phyloP scores from a whole-genome alignment of 2,329 filamentous ascomycete genomes.

The Amphichorda felina region DNA sequence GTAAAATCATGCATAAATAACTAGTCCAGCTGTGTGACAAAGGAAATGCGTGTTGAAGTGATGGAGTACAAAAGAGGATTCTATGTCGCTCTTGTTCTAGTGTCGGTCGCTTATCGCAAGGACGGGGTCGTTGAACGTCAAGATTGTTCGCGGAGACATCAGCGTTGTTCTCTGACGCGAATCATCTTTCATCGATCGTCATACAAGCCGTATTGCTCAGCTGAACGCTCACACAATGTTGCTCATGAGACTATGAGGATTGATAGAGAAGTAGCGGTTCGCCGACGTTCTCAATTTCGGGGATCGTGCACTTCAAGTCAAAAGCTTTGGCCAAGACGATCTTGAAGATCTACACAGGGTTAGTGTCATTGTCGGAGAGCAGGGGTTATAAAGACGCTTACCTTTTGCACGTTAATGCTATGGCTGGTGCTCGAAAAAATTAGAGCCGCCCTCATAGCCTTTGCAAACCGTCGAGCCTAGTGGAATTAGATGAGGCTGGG shows the following conservation, averaged over 20 bases:
- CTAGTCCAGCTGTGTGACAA: conserved; percentile 2
- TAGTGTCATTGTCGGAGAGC: conserved; percentile 1
- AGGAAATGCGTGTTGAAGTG: background rate
- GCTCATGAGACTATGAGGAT: conserved; percentile 27
- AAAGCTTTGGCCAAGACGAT: conserved; percentile 98
- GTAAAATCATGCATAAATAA: background rate
- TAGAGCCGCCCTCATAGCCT: conserved; percentile 93
- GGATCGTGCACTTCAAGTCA: conserved; percentile 96
- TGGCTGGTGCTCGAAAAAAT: conserved; percentile 99
- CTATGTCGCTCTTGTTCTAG: background rate
- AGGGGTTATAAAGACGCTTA: conserved; percentile 21
- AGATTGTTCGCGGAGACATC: background rate
- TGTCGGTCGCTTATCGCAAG: too few species aligned
- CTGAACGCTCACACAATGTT: too few species aligned
- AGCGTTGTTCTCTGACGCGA: too few species aligned
- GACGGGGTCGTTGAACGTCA: background rate
- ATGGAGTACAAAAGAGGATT: background rate
- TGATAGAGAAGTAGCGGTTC: conserved; percentile 91
- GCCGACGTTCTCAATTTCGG: conserved; percentile 95
- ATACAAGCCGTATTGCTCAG: too few species aligned
- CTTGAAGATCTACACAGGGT: conserved; percentile 75
- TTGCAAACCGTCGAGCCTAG: conserved; percentile 87
- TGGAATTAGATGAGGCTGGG: background rate
- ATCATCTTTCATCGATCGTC: too few species aligned
- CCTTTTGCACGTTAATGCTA: conserved; percentile 98